Evolutionary conservation across 345 rosid species (phyloP), one percentile per base, ranked within the genome.

Genomic region (Populus pruinosa): DNA sequence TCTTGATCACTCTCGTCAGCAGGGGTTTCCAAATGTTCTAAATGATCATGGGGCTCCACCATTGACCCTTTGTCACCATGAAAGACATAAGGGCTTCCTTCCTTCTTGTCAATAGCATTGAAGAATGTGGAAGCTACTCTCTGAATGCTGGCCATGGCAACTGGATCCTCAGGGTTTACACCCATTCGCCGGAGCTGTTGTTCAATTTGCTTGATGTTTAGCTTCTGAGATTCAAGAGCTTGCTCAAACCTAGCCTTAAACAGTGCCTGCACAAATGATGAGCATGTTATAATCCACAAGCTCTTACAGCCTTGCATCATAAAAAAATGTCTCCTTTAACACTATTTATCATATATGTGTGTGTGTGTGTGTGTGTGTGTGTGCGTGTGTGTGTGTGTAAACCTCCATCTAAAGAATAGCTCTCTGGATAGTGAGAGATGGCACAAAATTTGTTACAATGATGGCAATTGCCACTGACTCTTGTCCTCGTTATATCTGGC

Each of bases 201-300:
- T 74, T 93, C 99, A 62, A 87, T 81, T 88, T 93, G 91, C 89
- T 93, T 95, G 76, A 95, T 93, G 84, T 93, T 95, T 80, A 95
- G 86, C 89, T 92, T 95, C 93, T 95, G 99, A 64, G 99, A 94
- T 75, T 95, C 99, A 31, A 95, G 96, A n/a, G 99, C 98, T 90
- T 95, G 99, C 82, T 95, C 99, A 56, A 93, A 95, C 85, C 99
- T 90, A 23, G 99, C 99, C 83, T 93, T 95, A 78, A 95, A 95
- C 72, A 95, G 84, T 75, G 99, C 99, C 99, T 95, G 91, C 86
- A 86, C 41, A 77, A 67, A 39, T 75, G 13, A 69, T 5, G 31
- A 65, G 9, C 35, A 23, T 53, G 70, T 27, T 50, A 65, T 65
- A 72, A 53, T 11, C 44, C 27, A 39, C 21, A 49, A 71, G 23